Base-by-base conservation (phyloP, 2,329 filamentous ascomycete genomes). In the Neocatenulostroma microsporum region DNA sequence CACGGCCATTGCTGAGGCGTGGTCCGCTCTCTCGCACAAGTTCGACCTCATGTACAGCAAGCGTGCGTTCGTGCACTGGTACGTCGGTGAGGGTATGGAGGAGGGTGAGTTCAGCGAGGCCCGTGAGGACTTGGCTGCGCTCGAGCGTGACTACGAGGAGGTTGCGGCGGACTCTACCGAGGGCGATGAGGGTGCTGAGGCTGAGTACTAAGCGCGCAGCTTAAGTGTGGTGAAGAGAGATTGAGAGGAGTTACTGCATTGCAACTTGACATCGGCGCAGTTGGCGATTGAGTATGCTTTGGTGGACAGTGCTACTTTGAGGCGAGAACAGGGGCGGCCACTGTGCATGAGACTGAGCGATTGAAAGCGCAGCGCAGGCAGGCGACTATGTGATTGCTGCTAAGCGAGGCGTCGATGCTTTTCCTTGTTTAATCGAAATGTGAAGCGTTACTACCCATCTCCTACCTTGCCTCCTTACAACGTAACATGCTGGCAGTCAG, bases 11-110 rank as follows among this genome's bases (percentile, higher is more conserved):
- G 84, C 89, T 60, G 89, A 96, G 73, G 91, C 91, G 48, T 98
- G 91, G 91, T 88, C 84, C 48, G 87, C 87, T 51, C 79, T 98
- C 49, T 93, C 87, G 45, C 78, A 82, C 78, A 98, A 98, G 74
- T 98, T 98, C 74, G 91, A 98, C 62, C 85, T 98, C 65, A 98
- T 98, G 91, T 95, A 96, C 81, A 93, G 86, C 67, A 98, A 98
- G 83, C 91, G 91, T 74, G 91, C 91, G 46, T 98, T 98, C 71
- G 91, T 98, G 50, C 91, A 98, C 73, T 98, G 91, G 91, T 98
- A 96, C 60, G 91, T 98, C 62, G 91, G 91, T 73, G 91, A 96
- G 76, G 91, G 91, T 80, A 98, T 98, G 91, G 91, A 98, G 77
- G 91, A 98, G 69, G 91, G 91, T 68, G 91, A 98, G 71, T 98